A percentile compares a stretch with the other conserved stretches of the same genome.
Evolutionary conservation across 2,329 filamentous ascomycete species (phyloP).

Genomic region (Rhinocladiella mackenziei): DNA sequence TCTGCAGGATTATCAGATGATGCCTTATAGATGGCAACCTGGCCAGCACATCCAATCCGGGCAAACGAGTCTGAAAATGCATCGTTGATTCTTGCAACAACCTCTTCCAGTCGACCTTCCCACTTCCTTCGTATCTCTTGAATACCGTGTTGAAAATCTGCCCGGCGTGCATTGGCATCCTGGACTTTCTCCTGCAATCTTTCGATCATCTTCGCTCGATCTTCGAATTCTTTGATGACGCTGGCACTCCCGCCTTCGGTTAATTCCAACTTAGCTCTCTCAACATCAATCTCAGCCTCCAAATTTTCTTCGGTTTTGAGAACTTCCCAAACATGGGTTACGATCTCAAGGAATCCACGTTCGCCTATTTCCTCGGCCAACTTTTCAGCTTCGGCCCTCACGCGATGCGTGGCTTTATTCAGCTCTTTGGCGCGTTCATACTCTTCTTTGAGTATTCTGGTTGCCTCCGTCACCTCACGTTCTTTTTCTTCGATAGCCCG

Average conservation of each 20-base stretch:
- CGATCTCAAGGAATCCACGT: constrained; percentile 11
- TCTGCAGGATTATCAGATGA: constrained; percentile 34
- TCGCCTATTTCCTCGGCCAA: constrained; percentile 26
- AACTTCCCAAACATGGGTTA: constrained; percentile 37
- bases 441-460: constrained; percentile 12
- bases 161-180: constrained; percentile 53
- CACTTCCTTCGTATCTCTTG: constrained; percentile 64
- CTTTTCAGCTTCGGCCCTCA: constrained; percentile 32
- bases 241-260: constrained; percentile 64
- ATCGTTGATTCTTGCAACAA: constrained; percentile 77
- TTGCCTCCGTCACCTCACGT: constrained; percentile 26
- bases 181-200: constrained; percentile 44
- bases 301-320: constrained; percentile 60
- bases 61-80: constrained; percentile 92
- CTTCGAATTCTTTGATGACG: constrained; percentile 72
- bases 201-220: constrained; percentile 64
- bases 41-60: constrained; percentile 88
- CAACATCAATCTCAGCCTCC: constrained; percentile 67
- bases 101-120: constrained; percentile 76
- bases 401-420: constrained; percentile 21
- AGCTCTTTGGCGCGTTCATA: constrained; percentile 23
- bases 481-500: constrained; percentile 41
- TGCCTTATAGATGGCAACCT: constrained; percentile 79
- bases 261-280: constrained; percentile 71
- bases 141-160: constrained; percentile 57